These are phyloP conservation scores for Haplosporangium sp. DNA, from an alignment of 371 early-diverging fungal species.

Conservation along the genomic window DNA sequence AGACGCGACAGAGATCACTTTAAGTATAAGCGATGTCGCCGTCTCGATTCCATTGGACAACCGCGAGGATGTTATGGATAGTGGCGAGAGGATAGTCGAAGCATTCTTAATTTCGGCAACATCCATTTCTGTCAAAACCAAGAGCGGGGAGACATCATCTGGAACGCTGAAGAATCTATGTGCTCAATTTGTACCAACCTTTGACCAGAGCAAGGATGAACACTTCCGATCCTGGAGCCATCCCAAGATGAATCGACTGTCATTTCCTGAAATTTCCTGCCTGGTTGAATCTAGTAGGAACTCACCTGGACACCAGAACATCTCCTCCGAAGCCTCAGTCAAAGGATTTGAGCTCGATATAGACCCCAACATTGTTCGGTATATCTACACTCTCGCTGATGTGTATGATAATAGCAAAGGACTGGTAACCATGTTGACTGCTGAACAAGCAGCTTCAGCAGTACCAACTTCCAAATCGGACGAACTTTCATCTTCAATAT, in stretches of 20 bases:
- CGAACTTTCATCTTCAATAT: not conserved
- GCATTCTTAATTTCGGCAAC: constrained; percentile 75
- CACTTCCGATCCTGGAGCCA: constrained; percentile 76
- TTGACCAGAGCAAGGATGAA: constrained; percentile 78
- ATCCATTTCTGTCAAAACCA: constrained; percentile 68
- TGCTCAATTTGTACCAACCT: constrained; percentile 79
- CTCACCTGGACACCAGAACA: constrained; percentile 59
- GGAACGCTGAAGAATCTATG: constrained; percentile 70
- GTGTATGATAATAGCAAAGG: constrained; percentile 71
- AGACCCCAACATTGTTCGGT: constrained; percentile 75
- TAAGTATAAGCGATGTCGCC: constrained; percentile 70
- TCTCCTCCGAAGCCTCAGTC: constrained; percentile 66
- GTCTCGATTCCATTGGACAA: constrained; percentile 77
- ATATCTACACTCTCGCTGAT: constrained; percentile 73
- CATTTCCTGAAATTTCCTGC: constrained; percentile 69
- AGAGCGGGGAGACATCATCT: constrained; percentile 68
- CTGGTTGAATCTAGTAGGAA: constrained; percentile 63
- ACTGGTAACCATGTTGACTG: constrained; percentile 31
- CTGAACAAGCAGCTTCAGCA: constrained; percentile 26
- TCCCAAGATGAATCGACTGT: constrained; percentile 76
- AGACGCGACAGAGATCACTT: constrained; percentile 64
- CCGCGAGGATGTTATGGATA: constrained; percentile 55
- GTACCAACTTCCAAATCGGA: constrained; percentile 28
- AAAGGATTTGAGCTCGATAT: constrained; percentile 77
- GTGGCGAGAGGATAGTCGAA: constrained; percentile 42